Evolutionary conservation across 2,329 filamentous ascomycete species (phyloP).

Genomic region (Trichophyton verrucosum): DNA sequence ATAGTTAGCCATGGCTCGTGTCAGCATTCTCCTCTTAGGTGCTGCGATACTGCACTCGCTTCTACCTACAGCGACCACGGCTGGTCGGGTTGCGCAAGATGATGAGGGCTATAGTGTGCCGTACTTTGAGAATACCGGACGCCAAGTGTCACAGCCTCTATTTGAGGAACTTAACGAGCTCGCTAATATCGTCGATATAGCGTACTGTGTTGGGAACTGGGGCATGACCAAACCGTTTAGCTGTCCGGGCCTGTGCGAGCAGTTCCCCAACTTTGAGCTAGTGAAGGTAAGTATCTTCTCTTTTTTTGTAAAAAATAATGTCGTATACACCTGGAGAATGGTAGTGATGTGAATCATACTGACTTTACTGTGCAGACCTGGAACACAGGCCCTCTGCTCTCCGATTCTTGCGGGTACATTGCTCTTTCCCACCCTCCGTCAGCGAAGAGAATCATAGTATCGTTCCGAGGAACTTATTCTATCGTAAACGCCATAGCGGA

Average conservation of each 20-base stretch:
- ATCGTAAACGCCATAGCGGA: conserved; percentile 84
- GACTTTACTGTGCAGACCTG: conserved; percentile 45
- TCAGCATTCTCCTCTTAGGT: neutral
- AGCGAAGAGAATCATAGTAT: conserved; percentile 59
- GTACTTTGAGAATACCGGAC: neutral
- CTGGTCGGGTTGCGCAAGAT: neutral
- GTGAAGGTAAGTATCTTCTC: conserved; percentile 40
- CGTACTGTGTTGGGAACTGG: conserved; percentile 80
- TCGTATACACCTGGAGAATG: too few relatives aligned
- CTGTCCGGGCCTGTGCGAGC: conserved; percentile 71
- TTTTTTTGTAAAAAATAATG: too few relatives aligned
- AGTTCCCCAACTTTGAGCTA: conserved; percentile 70
- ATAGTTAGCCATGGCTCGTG: neutral
- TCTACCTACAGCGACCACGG: neutral
- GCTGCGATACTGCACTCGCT: neutral
- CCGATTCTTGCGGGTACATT: conserved; percentile 88
- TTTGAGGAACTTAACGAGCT: conserved; percentile 77
- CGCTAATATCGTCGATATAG: conserved; percentile 82
- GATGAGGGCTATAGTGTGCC: neutral
- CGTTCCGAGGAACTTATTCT: conserved; percentile 90
- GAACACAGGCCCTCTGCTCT: conserved; percentile 77
- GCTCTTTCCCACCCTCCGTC: conserved; percentile 62
- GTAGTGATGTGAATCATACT: neutral
- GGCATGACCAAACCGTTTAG: conserved; percentile 73
- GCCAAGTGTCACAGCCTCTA: conserved; percentile 46